Base-by-base conservation (phyloP, 176 grass and related monocot genomes). In the Bolboschoenus planiculmis region DNA sequence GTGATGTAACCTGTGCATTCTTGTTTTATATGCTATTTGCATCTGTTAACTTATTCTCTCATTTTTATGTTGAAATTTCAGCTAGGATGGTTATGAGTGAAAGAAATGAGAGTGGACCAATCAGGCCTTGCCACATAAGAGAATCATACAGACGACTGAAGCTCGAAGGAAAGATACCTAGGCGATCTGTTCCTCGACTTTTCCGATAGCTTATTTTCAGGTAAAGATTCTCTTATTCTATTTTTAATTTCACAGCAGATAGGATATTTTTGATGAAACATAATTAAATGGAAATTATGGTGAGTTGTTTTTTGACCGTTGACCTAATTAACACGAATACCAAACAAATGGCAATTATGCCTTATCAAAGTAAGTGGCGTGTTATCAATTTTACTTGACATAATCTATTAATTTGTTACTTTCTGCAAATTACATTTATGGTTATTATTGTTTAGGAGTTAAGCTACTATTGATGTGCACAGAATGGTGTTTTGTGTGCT, bases 101-200 rank as follows among this genome's bases (percentile, higher is more conserved):
- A 82, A 90, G 92, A 85, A 93, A 99, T 39, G 92, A 99, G 40
- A 93, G 90, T 81, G 96, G 96, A 65, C 92, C 96, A 13, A 95
- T 99, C 85, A 95, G 92, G 71, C 96, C 96, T 66, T 98, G 92
- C 86, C 96, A 98, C 70, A 90, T 98, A 51, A 91, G 96, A 81
- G 90, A 98, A 93, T 86, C 96, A 23, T 98, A 88, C 68, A 85
- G 96, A 90, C 88, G 92, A 87, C 34, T 98, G 79, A 98, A 95
- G 84, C 90, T 98, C 30, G 96, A 98, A 91, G 96, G 96, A 47
- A 98, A 98, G 80, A 91, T 98, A 83, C 92, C 90, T 3, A 86
- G 84, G 46, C 84, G 86, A 43, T 93, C 96, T 37, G 89, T 98
- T 78, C 96, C 92, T 48, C 84, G 89, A 56, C 96, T 99, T 81